Conservation (phyloP, 805 yeast genomes). For the Kazachstania kunashirensis region DNA sequence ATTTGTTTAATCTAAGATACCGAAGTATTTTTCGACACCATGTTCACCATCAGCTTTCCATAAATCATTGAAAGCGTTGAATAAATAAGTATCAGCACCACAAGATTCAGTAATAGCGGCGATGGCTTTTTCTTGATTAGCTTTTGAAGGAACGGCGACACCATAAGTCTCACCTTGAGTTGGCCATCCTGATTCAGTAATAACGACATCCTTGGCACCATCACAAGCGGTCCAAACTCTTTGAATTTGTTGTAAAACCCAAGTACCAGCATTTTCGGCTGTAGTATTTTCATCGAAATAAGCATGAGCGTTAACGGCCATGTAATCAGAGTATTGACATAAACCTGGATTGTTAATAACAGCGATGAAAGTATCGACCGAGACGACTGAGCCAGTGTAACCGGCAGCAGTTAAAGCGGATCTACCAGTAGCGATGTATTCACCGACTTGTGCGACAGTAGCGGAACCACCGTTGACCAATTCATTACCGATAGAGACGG, state of each 20-base stretch:
- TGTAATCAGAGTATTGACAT: constrained; percentile 81
- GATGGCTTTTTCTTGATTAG: constrained; percentile 70
- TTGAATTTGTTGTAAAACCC: constrained; percentile 85
- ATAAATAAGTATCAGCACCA: constrained; percentile 64
- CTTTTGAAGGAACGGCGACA: constrained; percentile 68
- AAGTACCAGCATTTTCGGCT: constrained; percentile 76
- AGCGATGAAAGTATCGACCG: constrained; percentile 95
- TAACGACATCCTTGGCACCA: constrained; percentile 60
- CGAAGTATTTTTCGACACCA: constrained; percentile 80
- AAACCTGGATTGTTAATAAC: constrained; percentile 88
- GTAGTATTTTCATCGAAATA: constrained; percentile 82
- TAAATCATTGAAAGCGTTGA: constrained; percentile 78
- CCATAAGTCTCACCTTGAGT: constrained; percentile 73
- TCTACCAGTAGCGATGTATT: constrained; percentile 60
- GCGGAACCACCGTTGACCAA: constrained; percentile 84
- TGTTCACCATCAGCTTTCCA: constrained; percentile 78
- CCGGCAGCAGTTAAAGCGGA: constrained; percentile 68
- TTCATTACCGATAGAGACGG: constrained; percentile 93
- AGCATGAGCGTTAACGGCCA: constrained; percentile 95
- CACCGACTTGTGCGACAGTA: constrained; percentile 54
- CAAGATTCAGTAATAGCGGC: constrained; percentile 47
- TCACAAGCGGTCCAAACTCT: constrained; percentile 81
- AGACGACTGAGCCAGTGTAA: constrained; percentile 85
- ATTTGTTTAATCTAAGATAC: constrained; percentile 35
- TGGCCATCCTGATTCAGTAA: constrained; percentile 98